Conservation (phyloP, 768 basidiomycete species). For the Trametes cinnabarina region DNA sequence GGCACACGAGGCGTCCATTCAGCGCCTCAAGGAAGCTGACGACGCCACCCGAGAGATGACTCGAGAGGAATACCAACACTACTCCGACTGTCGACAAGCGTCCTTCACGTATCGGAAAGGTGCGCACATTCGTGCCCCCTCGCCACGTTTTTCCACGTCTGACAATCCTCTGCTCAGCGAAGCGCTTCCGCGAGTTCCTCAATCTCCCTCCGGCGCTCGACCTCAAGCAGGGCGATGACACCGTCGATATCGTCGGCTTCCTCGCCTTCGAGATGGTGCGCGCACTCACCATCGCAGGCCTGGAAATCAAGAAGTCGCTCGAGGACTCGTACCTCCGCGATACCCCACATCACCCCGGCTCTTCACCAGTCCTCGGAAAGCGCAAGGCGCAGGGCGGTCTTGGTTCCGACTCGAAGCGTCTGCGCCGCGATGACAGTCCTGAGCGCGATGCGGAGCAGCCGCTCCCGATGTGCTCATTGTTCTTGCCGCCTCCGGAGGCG, state of each 20-base stretch:
- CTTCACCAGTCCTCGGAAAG: conserved; percentile 66
- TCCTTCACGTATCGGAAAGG: conserved; percentile 98
- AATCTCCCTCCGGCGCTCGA: conserved; percentile 86
- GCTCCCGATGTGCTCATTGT: conserved; percentile 68
- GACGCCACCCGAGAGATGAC: conserved; percentile 96
- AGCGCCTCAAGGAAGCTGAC: conserved; percentile 89
- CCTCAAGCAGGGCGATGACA: conserved; percentile 89
- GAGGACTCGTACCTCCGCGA: conserved; percentile 70
- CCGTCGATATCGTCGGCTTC: conserved; percentile 95
- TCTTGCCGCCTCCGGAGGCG: conserved; percentile 80
- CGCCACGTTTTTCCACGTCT: too few relatives aligned
- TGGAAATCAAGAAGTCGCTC: conserved; percentile 76
- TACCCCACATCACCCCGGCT: conserved; percentile 44
- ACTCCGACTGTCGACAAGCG: conserved; percentile 94
- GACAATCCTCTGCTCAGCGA: conserved; percentile 49
- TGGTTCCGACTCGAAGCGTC: conserved; percentile 35
- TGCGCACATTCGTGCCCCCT: conserved; percentile 31
- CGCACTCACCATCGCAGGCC: conserved; percentile 83
- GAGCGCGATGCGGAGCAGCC: conserved; percentile 62
- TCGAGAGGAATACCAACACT: conserved; percentile 93
- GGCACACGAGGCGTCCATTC: conserved; percentile 91
- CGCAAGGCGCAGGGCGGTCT: conserved; percentile 50
- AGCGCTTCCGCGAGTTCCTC: conserved; percentile 93
- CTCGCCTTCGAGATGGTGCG: conserved; percentile 97
- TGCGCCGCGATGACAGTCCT: conserved; percentile 48